phyloP scores from a whole-genome alignment of 495 filamentous ascomycete species.

The Penicillium subrubescens region DNA sequence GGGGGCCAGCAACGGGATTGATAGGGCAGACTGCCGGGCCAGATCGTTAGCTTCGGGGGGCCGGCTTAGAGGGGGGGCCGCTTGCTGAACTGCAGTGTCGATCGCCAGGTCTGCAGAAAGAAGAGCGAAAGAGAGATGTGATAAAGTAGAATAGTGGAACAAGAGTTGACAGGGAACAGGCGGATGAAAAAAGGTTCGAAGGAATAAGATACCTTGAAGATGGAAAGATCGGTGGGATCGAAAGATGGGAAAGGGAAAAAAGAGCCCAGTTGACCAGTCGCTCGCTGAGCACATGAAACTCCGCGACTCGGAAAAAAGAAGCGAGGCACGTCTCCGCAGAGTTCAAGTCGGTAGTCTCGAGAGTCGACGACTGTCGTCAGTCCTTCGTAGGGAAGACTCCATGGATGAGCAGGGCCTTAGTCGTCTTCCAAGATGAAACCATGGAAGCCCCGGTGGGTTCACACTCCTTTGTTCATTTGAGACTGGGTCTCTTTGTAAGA shows the following conservation, averaged over 20 bases:
- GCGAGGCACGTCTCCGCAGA: not conserved
- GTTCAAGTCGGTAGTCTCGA: no score
- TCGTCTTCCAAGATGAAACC: slow-evolving; percentile 8
- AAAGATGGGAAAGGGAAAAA: not conserved
- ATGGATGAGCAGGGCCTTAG: not conserved
- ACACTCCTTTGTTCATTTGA: slow-evolving; percentile 13
- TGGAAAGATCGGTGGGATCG: not conserved
- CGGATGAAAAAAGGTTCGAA: not conserved
- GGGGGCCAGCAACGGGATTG: slow-evolving; percentile 6
- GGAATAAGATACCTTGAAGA: not conserved
- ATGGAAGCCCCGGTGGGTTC: slow-evolving; percentile 4
- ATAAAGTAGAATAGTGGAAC: not conserved
- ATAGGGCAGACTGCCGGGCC: slow-evolving; percentile 20
- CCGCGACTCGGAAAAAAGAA: not conserved
- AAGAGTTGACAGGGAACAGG: not conserved
- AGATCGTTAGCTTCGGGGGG: slow-evolving; percentile 24
- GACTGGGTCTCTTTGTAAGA: not conserved
- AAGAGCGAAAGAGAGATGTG: slow-evolving; percentile 1
- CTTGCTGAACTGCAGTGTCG: slow-evolving; percentile 17
- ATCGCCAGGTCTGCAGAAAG: slow-evolving; percentile 8
- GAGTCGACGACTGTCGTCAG: not conserved
- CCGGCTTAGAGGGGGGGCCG: not conserved
- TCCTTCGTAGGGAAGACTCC: not conserved
- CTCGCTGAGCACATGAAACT: not conserved
- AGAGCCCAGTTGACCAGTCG: not conserved